phyloP scores from a whole-genome alignment of 2,329 filamentous ascomycete genomes.

The Cladosporium oxysporum region DNA sequence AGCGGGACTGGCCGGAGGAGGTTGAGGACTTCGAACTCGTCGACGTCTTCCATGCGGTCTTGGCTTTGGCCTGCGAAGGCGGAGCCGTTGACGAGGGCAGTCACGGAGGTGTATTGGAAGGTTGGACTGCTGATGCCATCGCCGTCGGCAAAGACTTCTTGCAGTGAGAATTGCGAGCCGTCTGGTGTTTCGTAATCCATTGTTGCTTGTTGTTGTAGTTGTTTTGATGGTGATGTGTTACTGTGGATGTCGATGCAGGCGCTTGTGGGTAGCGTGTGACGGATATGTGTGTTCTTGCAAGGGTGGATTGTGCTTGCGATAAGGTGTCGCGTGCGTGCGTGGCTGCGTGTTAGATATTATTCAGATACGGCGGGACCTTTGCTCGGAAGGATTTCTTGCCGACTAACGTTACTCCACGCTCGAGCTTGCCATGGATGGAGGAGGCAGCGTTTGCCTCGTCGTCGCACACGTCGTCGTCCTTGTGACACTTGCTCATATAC shows the following conservation, averaged over 20 bases:
- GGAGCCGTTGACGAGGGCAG: conserved; percentile 33
- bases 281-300: not conserved
- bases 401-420: not conserved
- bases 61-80: conserved; percentile 30
- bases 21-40: conserved; percentile 30
- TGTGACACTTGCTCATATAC: not conserved
- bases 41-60: conserved; percentile 26
- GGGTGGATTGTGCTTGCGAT: not conserved
- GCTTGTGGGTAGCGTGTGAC: conserved; percentile 8
- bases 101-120: conserved; percentile 29
- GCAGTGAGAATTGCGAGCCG: conserved; percentile 34
- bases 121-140: conserved; percentile 11
- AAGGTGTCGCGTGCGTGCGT: conserved; percentile 3
- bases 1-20: conserved; percentile 30
- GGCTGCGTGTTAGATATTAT: not conserved
- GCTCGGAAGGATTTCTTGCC: not conserved
- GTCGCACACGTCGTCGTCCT: not conserved
- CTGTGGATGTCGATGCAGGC: conserved; percentile 3
- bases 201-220: not conserved
- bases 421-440: not conserved
- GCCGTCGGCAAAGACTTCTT: conserved; percentile 26
- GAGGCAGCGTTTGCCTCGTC: conserved; percentile 9
- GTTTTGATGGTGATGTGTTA: not conserved
- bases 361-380: not conserved
- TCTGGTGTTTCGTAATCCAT: conserved; percentile 36